These are phyloP conservation scores for Spergularia marina DNA, from an alignment of 148 eudicot species.

Conservation along the genomic window DNA sequence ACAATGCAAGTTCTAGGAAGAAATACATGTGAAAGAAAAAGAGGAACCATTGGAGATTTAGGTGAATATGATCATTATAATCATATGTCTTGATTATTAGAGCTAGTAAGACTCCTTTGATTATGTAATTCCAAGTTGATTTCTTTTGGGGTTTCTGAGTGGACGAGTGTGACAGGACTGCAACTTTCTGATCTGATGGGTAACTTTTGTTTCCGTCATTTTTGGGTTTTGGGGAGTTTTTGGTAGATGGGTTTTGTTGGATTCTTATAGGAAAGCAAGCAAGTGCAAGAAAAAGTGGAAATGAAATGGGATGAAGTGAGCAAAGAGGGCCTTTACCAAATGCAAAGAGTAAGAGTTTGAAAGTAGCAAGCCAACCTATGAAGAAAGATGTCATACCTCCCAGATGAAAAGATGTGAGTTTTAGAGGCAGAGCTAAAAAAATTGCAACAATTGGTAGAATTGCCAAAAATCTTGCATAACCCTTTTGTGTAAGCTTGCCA, in stretches of 20 bases:
- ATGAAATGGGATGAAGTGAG: constrained; percentile 30
- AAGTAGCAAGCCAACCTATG: constrained; percentile 48
- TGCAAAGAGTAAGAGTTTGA: constrained; percentile 47
- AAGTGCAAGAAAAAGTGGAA: constrained; percentile 32
- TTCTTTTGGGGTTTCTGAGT: neutral
- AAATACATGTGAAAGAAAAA: constrained; percentile 40
- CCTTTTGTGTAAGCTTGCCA: constrained; percentile 29
- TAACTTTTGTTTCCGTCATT: neutral
- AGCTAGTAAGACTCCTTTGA: constrained; percentile 32
- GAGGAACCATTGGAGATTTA: constrained; percentile 27
- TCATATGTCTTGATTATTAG: constrained; percentile 26
- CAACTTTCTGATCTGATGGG: constrained; percentile 9
- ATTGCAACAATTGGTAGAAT: constrained; percentile 39
- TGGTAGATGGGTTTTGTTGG: constrained; percentile 6
- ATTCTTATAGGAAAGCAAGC: constrained; percentile 46
- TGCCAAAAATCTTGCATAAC: constrained; percentile 27
- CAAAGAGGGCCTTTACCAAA: constrained; percentile 43
- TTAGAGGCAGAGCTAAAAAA: constrained; percentile 39
- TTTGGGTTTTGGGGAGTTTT: constrained; percentile 1
- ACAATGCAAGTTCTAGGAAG: constrained; percentile 37
- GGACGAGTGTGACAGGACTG: neutral
- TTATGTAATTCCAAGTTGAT: constrained; percentile 27
- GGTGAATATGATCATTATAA: constrained; percentile 32
- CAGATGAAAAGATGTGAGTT: constrained; percentile 42
- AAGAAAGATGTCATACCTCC: constrained; percentile 43